Conservation (phyloP, 805 yeast species). For the Ogataea trehalophila region DNA sequence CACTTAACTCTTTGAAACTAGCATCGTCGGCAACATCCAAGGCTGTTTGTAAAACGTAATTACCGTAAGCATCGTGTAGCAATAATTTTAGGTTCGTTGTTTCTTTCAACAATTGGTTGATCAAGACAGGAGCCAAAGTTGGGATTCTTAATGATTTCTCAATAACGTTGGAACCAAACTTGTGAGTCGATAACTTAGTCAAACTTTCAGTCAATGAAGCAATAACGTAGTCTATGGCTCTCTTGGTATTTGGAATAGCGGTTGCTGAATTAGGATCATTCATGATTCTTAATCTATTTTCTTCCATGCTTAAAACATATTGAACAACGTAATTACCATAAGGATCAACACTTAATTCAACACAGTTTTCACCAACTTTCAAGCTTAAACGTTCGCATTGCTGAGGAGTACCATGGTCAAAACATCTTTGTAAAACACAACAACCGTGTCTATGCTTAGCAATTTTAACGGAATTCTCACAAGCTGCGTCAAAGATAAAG, state of each 20-base stretch:
- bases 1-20: conserved; percentile 52
- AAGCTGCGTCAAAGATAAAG: conserved; percentile 85
- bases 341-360: conserved; percentile 77
- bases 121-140: conserved; percentile 40
- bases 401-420: conserved; percentile 74
- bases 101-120: conserved; percentile 37
- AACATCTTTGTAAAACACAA: conserved; percentile 91
- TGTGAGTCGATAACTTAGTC: conserved; percentile 47
- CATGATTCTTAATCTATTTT: conserved; percentile 27
- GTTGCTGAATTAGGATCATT: conserved; percentile 21
- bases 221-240: conserved; percentile 27
- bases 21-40: conserved; percentile 49
- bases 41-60: conserved; percentile 55
- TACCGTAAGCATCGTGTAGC: conserved; percentile 55
- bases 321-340: conserved; percentile 97
- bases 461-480: conserved; percentile 65
- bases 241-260: conserved; percentile 26
- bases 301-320: conserved; percentile 58
- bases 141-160: conserved; percentile 50
- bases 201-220: conserved; percentile 26
- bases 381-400: conserved; percentile 67
- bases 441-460: conserved; percentile 98
- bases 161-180: conserved; percentile 57
- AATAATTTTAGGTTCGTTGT: conserved; percentile 34
- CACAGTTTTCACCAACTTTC: conserved; percentile 64